Evolutionary conservation across 139 green algal species (phyloP).

Genomic region (Desmodesmus armatus): DNA sequence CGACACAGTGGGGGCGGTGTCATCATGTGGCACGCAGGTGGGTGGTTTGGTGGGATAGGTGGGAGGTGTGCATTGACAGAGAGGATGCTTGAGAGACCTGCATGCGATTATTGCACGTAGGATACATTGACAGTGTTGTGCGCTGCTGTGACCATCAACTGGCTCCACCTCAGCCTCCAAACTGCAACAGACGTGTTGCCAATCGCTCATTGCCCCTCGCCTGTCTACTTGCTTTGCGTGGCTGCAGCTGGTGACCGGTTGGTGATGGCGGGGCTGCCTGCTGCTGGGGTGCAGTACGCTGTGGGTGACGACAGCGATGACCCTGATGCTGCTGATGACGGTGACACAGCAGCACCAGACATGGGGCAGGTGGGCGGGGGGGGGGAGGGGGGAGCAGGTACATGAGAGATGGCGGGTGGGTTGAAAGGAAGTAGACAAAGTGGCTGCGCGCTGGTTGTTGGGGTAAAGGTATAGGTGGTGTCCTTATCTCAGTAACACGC

Average conservation of each 20-base stretch:
- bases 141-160: too few species aligned
- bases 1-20: conserved; percentile 37
- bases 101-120: too few species aligned
- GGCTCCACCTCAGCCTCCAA: too few species aligned
- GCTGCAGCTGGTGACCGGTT: conserved; percentile 36
- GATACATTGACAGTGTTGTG: too few species aligned
- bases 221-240: not conserved
- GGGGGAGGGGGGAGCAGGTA: not conserved
- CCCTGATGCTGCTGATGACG: conserved; percentile 30
- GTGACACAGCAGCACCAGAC: conserved; percentile 5
- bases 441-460: too few species aligned
- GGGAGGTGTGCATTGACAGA: too few species aligned
- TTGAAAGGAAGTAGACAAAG: too few species aligned
- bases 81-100: too few species aligned
- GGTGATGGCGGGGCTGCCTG: conserved; percentile 37
- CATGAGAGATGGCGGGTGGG: too few species aligned
- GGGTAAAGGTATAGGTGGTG: too few species aligned
- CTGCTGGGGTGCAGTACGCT: conserved; percentile 33
- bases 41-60: not conserved
- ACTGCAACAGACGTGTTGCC: too few species aligned
- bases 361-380: conserved; percentile 34
- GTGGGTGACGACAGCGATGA: conserved; percentile 49
- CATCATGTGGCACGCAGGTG: conserved; percentile 41
- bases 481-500: too few species aligned
- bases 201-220: not conserved